A percentile compares a stretch with the other conserved stretches of the same genome.
phyloP scores from a whole-genome alignment of 2,329 filamentous ascomycete genomes.

The Harringtonia aguacate region DNA sequence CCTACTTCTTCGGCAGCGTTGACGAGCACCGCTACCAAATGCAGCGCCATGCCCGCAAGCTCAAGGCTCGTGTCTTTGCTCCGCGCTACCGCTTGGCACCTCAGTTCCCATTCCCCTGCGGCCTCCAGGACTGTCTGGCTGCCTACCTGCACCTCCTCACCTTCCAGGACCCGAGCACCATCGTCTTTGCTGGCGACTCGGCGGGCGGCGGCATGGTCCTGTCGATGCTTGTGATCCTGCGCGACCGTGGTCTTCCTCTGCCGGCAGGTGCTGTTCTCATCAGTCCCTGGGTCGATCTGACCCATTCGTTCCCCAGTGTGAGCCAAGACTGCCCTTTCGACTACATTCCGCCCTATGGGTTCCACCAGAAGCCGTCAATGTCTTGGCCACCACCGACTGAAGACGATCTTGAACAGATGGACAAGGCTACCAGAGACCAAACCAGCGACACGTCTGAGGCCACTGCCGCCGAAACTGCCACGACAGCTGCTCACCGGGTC shows the following conservation, averaged over 20 bases:
- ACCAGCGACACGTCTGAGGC: constrained; percentile 28
- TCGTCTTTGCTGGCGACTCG: constrained; percentile 84
- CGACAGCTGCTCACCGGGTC: constrained; percentile 8
- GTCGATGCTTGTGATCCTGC: constrained; percentile 65
- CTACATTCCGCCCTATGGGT: constrained; percentile 80
- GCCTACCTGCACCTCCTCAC: constrained; percentile 76
- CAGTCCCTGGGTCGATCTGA: constrained; percentile 92
- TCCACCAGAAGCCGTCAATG: constrained; percentile 78
- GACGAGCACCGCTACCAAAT: constrained; percentile 98
- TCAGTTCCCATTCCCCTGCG: constrained; percentile 93
- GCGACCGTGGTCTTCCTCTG: constrained; percentile 72
- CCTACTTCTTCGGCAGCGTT: constrained; percentile 90
- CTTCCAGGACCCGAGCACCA: constrained; percentile 66
- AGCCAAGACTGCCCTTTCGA: constrained; percentile 61
- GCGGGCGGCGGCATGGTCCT: constrained; percentile 87
- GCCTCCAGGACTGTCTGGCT: constrained; percentile 79
- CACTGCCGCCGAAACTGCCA: constrained; percentile 12
- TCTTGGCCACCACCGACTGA: constrained; percentile 90
- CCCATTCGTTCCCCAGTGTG: constrained; percentile 92
- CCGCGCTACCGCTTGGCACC: constrained; percentile 80
- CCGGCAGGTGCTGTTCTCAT: constrained; percentile 86
- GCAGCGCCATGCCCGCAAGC: constrained; percentile 87
- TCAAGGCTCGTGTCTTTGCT: constrained; percentile 82
- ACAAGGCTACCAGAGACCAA: constrained; percentile 25
- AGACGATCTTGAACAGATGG: constrained; percentile 52